Evolutionary conservation across 345 rosid species (phyloP).

Genomic region (Aethionema arabicum): DNA sequence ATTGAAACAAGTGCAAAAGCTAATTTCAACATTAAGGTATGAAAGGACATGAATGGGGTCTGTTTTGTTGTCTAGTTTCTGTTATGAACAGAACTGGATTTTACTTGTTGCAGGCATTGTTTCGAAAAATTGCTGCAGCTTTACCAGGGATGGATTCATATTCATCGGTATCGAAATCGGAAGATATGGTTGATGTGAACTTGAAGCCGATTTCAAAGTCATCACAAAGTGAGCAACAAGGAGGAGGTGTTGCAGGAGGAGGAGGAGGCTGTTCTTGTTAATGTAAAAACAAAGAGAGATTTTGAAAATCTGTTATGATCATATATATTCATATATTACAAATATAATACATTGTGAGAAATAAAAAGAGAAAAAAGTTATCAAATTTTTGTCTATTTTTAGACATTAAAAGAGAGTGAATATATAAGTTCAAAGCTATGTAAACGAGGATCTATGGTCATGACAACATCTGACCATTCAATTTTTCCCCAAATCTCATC

Average conservation of each 20-base stretch:
- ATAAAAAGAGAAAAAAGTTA: too few relatives aligned
- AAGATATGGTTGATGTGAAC: slow-evolving; percentile 97
- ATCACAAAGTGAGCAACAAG: slow-evolving; percentile 71
- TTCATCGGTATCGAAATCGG: slow-evolving; percentile 66
- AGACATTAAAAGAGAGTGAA: neutral
- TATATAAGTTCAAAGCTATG: neutral
- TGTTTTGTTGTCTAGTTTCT: neutral
- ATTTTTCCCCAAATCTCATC: slow-evolving; percentile 57
- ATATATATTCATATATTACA: too few relatives aligned
- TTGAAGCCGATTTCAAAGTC: slow-evolving; percentile 68
- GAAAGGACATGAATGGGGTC: neutral
- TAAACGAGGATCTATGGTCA: neutral
- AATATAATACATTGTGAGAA: too few relatives aligned
- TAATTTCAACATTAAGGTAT: slow-evolving; percentile 85
- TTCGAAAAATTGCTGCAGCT: slow-evolving; percentile 90
- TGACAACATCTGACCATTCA: slow-evolving; percentile 39
- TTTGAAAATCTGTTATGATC: too few relatives aligned
- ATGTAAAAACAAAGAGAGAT: neutral
- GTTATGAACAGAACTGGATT: neutral
- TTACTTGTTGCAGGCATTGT: slow-evolving; percentile 62
- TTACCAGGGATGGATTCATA: slow-evolving; percentile 94
- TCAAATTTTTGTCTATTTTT: neutral
- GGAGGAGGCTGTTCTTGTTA: slow-evolving; percentile 71
- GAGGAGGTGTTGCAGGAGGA: slow-evolving; percentile 44
- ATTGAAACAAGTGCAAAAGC: slow-evolving; percentile 96